These are phyloP conservation scores for Venturia oleaginea DNA, from an alignment of 2,329 filamentous ascomycete genomes.

Conservation along the genomic window DNA sequence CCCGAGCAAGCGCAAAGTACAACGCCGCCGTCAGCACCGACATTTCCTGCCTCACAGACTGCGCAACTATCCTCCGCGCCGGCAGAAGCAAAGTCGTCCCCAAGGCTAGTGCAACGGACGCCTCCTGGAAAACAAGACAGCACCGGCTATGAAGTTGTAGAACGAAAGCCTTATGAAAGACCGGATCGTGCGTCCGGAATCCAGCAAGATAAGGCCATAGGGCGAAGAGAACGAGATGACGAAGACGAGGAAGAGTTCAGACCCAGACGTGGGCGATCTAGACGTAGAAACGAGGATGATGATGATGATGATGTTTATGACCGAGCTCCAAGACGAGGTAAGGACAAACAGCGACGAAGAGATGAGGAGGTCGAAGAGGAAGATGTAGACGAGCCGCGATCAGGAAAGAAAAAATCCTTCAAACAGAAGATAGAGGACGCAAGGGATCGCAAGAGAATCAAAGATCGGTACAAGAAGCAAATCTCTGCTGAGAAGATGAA, in stretches of 20 bases:
- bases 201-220: neutral
- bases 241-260: neutral
- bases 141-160: neutral
- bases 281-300: conserved; percentile 7
- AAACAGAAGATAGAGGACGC: neutral
- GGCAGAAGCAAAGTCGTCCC: neutral
- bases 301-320: neutral
- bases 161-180: neutral
- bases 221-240: neutral
- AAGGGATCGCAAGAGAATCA: neutral
- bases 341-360: conserved; percentile 1
- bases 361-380: neutral
- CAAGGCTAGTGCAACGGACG: neutral
- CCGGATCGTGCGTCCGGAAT: neutral
- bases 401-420: conserved; percentile 1
- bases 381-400: neutral
- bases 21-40: neutral
- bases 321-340: neutral
- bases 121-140: neutral
- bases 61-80: neutral
- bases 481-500: neutral
- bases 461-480: neutral
- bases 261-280: neutral
- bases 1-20: neutral
- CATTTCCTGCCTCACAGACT: neutral